These are phyloP conservation scores for Hemisphaericaspora xylanilytica DNA, from an alignment of 1,139 yeast genomes.

Conservation along the genomic window DNA sequence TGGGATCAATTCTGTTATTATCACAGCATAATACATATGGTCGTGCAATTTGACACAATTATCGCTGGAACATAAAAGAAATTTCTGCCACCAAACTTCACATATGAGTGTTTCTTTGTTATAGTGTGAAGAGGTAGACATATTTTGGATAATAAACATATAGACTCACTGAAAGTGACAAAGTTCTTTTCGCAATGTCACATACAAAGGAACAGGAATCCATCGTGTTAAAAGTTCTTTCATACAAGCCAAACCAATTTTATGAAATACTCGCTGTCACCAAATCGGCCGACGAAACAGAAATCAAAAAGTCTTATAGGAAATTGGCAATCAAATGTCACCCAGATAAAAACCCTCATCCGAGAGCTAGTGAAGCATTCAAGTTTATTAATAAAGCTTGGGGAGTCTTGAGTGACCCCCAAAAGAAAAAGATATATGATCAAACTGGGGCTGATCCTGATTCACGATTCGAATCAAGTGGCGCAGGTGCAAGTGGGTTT, in stretches of 20 bases:
- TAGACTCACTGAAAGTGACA: background rate
- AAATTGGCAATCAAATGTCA: conserved; percentile 88
- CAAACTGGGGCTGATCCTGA: conserved; percentile 94
- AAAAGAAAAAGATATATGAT: conserved; percentile 76
- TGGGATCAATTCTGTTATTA: too few species aligned
- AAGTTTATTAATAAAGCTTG: conserved; percentile 88
- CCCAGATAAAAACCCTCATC: conserved; percentile 97
- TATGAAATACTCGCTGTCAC: conserved; percentile 78
- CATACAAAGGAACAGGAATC: conserved; percentile 64
- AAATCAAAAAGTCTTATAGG: conserved; percentile 86
- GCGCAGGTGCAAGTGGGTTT: conserved; percentile 11
- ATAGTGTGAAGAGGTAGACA: too few species aligned
- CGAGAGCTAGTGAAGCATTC: conserved; percentile 95
- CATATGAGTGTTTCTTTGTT: too few species aligned
- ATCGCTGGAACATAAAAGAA: too few species aligned
- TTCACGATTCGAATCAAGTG: conserved; percentile 46
- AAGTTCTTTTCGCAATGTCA: conserved; percentile 14
- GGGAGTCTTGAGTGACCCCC: conserved; percentile 81
- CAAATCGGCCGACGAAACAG: conserved; percentile 64
- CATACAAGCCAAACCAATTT: conserved; percentile 62
- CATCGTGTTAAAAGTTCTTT: conserved; percentile 58
- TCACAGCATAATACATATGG: too few species aligned
- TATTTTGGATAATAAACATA: background rate
- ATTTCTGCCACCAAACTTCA: too few species aligned
- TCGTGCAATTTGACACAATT: too few species aligned